Percentiles rank a stretch among this genome's conserved stretches.
phyloP scores from a whole-genome alignment of 345 rosid genomes.

The Lumnitzera racemosa region DNA sequence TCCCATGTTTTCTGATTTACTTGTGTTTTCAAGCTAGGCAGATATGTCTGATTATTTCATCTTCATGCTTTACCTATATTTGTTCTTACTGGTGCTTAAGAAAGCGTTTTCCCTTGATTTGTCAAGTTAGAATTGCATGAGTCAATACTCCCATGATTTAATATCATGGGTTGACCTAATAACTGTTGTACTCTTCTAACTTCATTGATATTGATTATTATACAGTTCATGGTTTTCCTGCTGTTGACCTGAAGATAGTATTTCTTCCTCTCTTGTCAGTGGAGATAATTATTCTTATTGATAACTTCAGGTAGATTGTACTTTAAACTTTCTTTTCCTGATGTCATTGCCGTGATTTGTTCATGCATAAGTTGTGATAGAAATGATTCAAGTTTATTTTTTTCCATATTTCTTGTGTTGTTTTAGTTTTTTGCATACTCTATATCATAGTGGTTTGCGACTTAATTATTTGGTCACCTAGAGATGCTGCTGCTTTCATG shows the following conservation, averaged over 20 bases:
- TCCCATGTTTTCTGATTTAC: background rate
- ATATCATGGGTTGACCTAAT: background rate
- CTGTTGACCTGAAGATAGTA: constrained; percentile 84
- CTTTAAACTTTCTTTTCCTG: background rate
- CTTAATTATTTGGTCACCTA: no score
- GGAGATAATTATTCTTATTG: constrained; percentile 67
- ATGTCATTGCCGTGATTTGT: background rate
- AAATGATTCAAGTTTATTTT: no score
- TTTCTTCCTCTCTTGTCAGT: constrained; percentile 77
- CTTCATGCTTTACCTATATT: background rate
- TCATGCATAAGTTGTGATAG: no score
- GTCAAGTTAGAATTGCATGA: no score
- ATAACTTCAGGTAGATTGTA: constrained; percentile 75
- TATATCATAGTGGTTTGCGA: no score
- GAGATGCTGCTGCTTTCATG: no score
- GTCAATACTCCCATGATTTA: no score
- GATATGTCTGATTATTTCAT: background rate
- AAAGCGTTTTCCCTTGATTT: no score
- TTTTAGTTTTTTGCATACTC: no score
- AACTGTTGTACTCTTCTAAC: constrained; percentile 1
- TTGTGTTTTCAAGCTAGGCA: no score
- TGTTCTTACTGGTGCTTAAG: no score
- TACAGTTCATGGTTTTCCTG: constrained; percentile 46
- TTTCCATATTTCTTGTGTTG: no score
- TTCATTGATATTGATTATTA: constrained; percentile 5